Evolutionary conservation across 1,284 basidiomycete species (phyloP).

Genomic region (Inonotus hispidus): DNA sequence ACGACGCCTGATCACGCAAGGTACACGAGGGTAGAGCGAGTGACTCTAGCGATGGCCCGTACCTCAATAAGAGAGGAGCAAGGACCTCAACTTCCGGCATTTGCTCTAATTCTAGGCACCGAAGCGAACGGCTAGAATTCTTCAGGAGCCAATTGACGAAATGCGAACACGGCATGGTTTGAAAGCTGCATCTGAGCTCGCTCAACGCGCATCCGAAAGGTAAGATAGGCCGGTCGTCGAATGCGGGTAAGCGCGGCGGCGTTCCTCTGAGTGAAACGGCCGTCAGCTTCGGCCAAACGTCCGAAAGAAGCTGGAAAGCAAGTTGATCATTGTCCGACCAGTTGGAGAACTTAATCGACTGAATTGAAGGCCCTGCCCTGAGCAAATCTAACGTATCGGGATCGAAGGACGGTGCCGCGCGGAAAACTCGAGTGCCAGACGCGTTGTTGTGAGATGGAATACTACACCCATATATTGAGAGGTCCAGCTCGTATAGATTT

Average conservation of each 20-base stretch:
- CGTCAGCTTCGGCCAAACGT: slow-evolving; percentile 50
- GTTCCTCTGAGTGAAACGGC: slow-evolving; percentile 55
- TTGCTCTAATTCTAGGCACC: slow-evolving; percentile 49
- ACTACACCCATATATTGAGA: slow-evolving; percentile 54
- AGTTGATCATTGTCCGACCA: slow-evolving; percentile 59
- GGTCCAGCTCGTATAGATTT: slow-evolving; percentile 47
- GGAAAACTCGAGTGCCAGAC: slow-evolving; percentile 43
- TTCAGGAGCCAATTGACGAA: slow-evolving; percentile 66
- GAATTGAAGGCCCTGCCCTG: slow-evolving; percentile 47
- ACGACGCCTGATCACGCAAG: slow-evolving; percentile 40
- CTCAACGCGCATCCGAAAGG: slow-evolving; percentile 44
- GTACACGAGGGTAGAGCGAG: slow-evolving; percentile 51
- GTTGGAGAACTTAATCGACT: slow-evolving; percentile 55
- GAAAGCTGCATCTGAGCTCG: slow-evolving; percentile 56
- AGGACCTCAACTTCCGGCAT: slow-evolving; percentile 49
- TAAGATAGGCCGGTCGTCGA: slow-evolving; percentile 26
- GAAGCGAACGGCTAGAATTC: slow-evolving; percentile 44
- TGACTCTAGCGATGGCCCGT: slow-evolving; percentile 43
- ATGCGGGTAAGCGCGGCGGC: slow-evolving; percentile 42
- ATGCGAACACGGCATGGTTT: slow-evolving; percentile 48
- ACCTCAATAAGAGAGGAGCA: slow-evolving; percentile 44
- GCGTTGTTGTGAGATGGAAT: slow-evolving; percentile 33
- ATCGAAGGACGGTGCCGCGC: slow-evolving; percentile 51
- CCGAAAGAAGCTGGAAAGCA: slow-evolving; percentile 51
- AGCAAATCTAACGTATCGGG: slow-evolving; percentile 46